Evolutionary conservation across 1,139 yeast species (phyloP), one percentile per base, ranked within the genome.

Genomic region (Geotrichum candidum): DNA sequence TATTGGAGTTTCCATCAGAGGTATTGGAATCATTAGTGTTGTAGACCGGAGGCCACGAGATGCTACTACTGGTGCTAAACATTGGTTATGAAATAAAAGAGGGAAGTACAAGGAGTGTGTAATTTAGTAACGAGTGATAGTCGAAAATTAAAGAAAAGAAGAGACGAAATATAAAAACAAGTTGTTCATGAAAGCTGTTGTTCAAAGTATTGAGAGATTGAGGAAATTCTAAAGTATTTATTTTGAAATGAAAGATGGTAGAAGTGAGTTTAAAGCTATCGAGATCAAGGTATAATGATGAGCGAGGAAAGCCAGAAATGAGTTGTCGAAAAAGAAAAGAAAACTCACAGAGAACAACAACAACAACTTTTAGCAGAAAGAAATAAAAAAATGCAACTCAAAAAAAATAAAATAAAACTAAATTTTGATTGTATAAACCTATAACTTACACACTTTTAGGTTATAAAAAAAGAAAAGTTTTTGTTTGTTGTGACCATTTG

Each of bases 151-250:
- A 38, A 38, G 18, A n/a, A 38, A 38, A 38, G 45, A 38, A 38
- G 18, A 25, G 27, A 25, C 15, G n/a, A 13, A 13, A 38, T 13
- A 11, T 38, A 13, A n/a, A 38, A 38, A n/a, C n/a, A 38, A 38
- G 18, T 33, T 33, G 38, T 6, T 11, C 15, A 10, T 33, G 15
- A 38, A 38, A 38, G 2, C 2, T 38, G 2, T 38, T 38, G 45
- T 38, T 38, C 15, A n/a, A n/a, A 38, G n/a, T 11, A 11, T 3
- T 38, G 15, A 38, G 38, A 33, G 3, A 33, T 9, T 13, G 58
- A 50, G 58, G 27, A 56, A n/a, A 38, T 51, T 33, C 13, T 13
- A 51, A 38, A 27, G 45, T 51, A 54, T 54, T 51, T n/a, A 51
- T 27, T 25, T 7, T 51, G 23, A 31, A 27, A 3, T 27, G 2